Evolutionary conservation across 192 early-diverging fungal species (phyloP).

Genomic region (Coemansia sp.): DNA sequence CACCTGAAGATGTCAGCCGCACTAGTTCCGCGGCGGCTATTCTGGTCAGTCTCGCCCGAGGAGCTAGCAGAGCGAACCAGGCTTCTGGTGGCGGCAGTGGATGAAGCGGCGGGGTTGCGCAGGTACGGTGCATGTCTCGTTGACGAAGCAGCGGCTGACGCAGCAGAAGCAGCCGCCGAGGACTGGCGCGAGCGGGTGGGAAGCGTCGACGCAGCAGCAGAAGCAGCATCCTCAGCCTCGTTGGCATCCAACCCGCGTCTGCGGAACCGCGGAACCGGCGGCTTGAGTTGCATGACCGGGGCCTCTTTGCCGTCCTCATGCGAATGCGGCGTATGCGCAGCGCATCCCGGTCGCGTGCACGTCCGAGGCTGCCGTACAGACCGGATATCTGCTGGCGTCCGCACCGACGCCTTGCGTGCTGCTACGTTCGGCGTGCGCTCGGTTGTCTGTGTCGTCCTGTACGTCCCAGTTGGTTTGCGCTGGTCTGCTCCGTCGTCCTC

Average conservation of each 20-base stretch:
- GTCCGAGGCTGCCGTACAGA: conserved; percentile 30
- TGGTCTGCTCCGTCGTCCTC: conserved; percentile 10
- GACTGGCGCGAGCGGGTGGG: background rate
- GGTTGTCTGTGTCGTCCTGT: background rate
- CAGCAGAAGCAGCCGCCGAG: background rate
- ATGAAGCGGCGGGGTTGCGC: background rate
- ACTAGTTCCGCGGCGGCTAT: background rate
- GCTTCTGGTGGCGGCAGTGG: background rate
- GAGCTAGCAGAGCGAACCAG: background rate
- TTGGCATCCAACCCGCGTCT: background rate
- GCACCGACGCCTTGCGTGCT: conserved; percentile 8
- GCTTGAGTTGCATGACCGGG: conserved; percentile 53
- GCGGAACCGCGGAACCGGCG: conserved; percentile 51
- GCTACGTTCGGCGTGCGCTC: background rate
- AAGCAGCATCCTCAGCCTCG: background rate
- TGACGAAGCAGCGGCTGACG: background rate
- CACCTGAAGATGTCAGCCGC: conserved; percentile 40
- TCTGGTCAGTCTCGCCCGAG: background rate
- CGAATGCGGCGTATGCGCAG: conserved; percentile 53
- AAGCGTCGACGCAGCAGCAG: background rate
- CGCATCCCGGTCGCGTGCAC: conserved; percentile 55
- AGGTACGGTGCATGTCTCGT: background rate
- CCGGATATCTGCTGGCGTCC: conserved; percentile 51
- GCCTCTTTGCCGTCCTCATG: conserved; percentile 37
- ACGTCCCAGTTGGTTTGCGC: background rate